Percentiles rank a stretch among this genome's conserved stretches.
Conservation (phyloP, 768 basidiomycete species). For the Russula dissimulans region DNA sequence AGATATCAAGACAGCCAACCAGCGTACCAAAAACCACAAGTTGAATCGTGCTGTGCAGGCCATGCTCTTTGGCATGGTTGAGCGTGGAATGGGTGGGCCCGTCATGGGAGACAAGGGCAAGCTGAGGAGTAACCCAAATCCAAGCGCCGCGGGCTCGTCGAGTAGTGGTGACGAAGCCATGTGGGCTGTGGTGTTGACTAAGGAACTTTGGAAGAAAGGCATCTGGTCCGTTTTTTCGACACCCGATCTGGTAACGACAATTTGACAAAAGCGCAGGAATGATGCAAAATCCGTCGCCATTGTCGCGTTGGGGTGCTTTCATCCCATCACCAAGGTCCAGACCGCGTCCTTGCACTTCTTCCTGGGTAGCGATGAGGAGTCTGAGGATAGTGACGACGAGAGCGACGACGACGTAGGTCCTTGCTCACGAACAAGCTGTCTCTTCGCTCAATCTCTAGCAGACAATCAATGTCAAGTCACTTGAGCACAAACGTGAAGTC, state of each 20-base stretch:
- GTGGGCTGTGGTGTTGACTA: conserved; percentile 93
- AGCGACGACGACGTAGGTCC: conserved; percentile 40
- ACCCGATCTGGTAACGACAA: not conserved
- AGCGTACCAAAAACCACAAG: conserved; percentile 85
- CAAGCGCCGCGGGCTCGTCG: conserved; percentile 31
- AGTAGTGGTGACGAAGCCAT: conserved; percentile 76
- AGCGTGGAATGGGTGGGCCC: conserved; percentile 79
- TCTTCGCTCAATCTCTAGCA: not conserved
- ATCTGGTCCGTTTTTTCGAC: conserved; percentile 51
- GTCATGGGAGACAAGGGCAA: conserved; percentile 81
- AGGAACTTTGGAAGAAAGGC: conserved; percentile 89
- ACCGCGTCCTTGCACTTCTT: conserved; percentile 94
- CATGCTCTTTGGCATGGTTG: conserved; percentile 93
- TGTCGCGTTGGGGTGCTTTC: conserved; percentile 83
- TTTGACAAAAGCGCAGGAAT: conserved; percentile 39
- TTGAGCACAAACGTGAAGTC: conserved; percentile 83
- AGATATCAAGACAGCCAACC: conserved; percentile 87
- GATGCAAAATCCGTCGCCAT: conserved; percentile 92
- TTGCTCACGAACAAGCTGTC: conserved; percentile 10
- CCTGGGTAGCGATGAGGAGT: conserved; percentile 77
- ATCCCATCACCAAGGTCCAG: conserved; percentile 90
- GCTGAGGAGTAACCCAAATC: conserved; percentile 34
- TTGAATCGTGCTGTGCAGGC: conserved; percentile 93
- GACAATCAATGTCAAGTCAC: conserved; percentile 57
- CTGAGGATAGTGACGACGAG: conserved; percentile 64